phyloP scores from a whole-genome alignment of 2,329 filamentous ascomycete genomes.

The Sporothrix humicola region DNA sequence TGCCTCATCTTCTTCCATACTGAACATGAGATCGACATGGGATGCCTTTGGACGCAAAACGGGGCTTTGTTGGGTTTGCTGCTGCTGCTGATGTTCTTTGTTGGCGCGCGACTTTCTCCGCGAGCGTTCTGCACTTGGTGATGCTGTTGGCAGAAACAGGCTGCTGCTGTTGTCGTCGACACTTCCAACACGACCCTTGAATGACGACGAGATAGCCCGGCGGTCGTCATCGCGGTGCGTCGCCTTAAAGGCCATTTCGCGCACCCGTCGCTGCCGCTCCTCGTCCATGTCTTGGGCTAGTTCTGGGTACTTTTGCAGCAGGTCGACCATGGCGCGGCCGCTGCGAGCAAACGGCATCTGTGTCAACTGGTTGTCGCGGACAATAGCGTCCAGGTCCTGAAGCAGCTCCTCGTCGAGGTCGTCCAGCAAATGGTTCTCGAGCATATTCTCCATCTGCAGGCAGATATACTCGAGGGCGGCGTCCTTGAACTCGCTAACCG shows the following conservation, averaged over 20 bases:
- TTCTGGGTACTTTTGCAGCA: constrained; percentile 69
- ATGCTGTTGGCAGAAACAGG: constrained; percentile 44
- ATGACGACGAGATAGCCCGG: constrained; percentile 61
- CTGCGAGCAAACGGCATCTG: constrained; percentile 79
- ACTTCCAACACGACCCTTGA: constrained; percentile 64
- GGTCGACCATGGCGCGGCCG: constrained; percentile 68
- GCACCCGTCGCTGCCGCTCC: constrained; percentile 71
- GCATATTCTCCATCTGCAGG: constrained; percentile 85
- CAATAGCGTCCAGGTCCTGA: constrained; percentile 76
- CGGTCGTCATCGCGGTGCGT: constrained; percentile 69
- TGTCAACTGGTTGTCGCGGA: constrained; percentile 80
- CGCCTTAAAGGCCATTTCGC: constrained; percentile 73
- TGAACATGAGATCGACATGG: constrained; percentile 80
- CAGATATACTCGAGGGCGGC: constrained; percentile 89
- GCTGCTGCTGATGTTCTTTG: constrained; percentile 53
- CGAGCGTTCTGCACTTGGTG: constrained; percentile 52
- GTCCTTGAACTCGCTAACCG: constrained; percentile 83
- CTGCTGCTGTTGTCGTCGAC: constrained; percentile 61
- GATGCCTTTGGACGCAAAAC: constrained; percentile 71
- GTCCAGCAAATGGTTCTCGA: constrained; percentile 87
- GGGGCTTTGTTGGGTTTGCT: constrained; percentile 63
- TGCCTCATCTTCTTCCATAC: constrained; percentile 82
- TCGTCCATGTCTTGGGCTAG: constrained; percentile 70
- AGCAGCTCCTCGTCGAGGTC: constrained; percentile 86
- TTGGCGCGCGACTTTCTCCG: constrained; percentile 55